Base-by-base conservation (phyloP, 331 rosid species). In the Telfairia occidentalis region DNA sequence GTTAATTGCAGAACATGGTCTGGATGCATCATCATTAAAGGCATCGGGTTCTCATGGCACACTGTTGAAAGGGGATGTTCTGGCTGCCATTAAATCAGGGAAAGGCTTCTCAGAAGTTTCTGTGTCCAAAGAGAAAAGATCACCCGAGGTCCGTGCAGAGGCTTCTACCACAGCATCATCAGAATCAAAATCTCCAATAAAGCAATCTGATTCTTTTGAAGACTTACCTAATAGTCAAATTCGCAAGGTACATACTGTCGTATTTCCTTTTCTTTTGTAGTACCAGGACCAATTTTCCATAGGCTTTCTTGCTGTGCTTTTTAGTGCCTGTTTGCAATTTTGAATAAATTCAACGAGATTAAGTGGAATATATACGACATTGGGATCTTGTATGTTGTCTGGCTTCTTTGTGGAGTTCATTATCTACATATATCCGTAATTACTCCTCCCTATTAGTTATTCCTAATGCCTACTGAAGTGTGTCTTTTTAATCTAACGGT, bases 141-240 rank as follows among this genome's bases (percentile, higher is more conserved):
- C 74, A 8, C 65, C 89, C 82, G 88, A 84, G 81, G 76, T 82
- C 76, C 82, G 38, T 77, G 59, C 30, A 53, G 79, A 82, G 74
- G 74, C 83, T 77, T 82, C 83, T 78, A 75, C 80, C 30, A 69
- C 84, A 23, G 46, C 61, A 4, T 63, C 92, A 76, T 63, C 65
- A 59, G 84, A 82, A 53, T 79, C 88, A 49, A 88, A 70, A 64
- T 79, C 92, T 79, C 81, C 76, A 63, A 16, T 46, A 49, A 81
- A 90, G 83, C 91, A 83, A 75, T 37, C 82, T 65, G 93, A 87
- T 83, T 78, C 90, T 63, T 94, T 83, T 85, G 96, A 86, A 82
- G 96, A 94, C 86, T 84, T 89, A 18, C 93, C 96, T 46, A 94
- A 94, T 81, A 91, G 89, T 83, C 97, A 90, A 83, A 91, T 94